phyloP scores from a whole-genome alignment of 108 stramenopile species.

The Cyclostephanos invisitatus region DNA sequence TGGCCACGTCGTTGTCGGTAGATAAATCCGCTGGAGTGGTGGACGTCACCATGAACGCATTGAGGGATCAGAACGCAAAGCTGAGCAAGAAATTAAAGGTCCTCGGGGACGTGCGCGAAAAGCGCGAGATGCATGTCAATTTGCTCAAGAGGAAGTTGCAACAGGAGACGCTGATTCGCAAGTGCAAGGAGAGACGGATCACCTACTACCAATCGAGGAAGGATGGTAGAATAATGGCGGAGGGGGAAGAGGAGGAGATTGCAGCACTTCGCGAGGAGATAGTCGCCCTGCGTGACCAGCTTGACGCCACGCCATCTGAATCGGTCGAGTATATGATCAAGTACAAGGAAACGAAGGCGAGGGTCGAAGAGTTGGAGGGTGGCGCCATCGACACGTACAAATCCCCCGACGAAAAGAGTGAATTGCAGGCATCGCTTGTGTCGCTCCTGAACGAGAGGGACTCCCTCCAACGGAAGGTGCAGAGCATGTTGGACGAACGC shows the following conservation, averaged over 20 bases:
- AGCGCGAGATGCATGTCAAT: slow-evolving; percentile 21
- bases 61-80: slow-evolving; percentile 30
- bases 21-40: not conserved
- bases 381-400: slow-evolving; percentile 14
- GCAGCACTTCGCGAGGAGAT: slow-evolving; percentile 28
- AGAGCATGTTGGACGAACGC: slow-evolving; percentile 27
- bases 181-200: slow-evolving; percentile 50
- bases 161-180: slow-evolving; percentile 52
- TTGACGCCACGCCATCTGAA: slow-evolving; percentile 22
- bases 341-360: slow-evolving; percentile 39
- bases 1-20: not conserved
- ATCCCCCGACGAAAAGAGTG: slow-evolving; percentile 24
- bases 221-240: not conserved
- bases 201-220: slow-evolving; percentile 24
- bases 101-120: slow-evolving; percentile 22
- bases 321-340: slow-evolving; percentile 44
- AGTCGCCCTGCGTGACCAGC: slow-evolving; percentile 25
- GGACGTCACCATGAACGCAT: slow-evolving; percentile 18
- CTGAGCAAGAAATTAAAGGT: slow-evolving; percentile 21
- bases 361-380: slow-evolving; percentile 25
- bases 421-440: slow-evolving; percentile 39
- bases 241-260: slow-evolving; percentile 24
- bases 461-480: slow-evolving; percentile 48
- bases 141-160: slow-evolving; percentile 51
- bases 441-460: slow-evolving; percentile 58